These are phyloP conservation scores for Fusarium albosuccineum DNA, from an alignment of 2,329 filamentous ascomycete species.

Conservation along the genomic window DNA sequence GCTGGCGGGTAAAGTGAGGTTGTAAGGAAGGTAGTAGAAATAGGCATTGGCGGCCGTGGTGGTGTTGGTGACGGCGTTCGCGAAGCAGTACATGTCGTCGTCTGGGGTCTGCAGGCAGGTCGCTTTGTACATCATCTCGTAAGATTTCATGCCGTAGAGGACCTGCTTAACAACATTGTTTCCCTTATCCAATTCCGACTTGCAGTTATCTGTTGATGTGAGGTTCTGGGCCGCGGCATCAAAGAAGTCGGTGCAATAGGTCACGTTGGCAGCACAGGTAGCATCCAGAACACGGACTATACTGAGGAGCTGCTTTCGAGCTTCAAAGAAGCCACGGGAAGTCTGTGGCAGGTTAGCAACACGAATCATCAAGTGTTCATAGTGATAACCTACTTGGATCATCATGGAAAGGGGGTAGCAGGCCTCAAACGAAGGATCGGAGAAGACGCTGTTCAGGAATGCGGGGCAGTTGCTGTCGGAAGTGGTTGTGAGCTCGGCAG, in stretches of 20 bases:
- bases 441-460: conserved; percentile 78
- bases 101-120: conserved; percentile 80
- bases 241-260: conserved; percentile 76
- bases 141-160: conserved; percentile 81
- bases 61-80: conserved; percentile 83
- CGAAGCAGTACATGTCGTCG: conserved; percentile 81
- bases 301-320: conserved; percentile 75
- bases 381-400: conserved; percentile 72
- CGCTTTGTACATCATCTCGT: conserved; percentile 82
- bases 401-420: conserved; percentile 90
- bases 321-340: conserved; percentile 86
- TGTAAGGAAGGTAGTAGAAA: conserved; percentile 88
- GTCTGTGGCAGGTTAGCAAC: conserved; percentile 65
- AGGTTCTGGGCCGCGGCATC: conserved; percentile 74
- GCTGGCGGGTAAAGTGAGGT: conserved; percentile 74
- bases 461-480: conserved; percentile 68
- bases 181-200: conserved; percentile 73
- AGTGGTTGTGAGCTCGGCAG: conserved; percentile 70
- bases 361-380: background rate
- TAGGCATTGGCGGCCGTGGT: conserved; percentile 79
- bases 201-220: conserved; percentile 73
- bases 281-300: conserved; percentile 84
- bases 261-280: conserved; percentile 77
- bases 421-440: conserved; percentile 73
- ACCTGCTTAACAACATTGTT: conserved; percentile 81